Conservation (phyloP, 495 filamentous ascomycete genomes). For the Aspergillus homomorphus region DNA sequence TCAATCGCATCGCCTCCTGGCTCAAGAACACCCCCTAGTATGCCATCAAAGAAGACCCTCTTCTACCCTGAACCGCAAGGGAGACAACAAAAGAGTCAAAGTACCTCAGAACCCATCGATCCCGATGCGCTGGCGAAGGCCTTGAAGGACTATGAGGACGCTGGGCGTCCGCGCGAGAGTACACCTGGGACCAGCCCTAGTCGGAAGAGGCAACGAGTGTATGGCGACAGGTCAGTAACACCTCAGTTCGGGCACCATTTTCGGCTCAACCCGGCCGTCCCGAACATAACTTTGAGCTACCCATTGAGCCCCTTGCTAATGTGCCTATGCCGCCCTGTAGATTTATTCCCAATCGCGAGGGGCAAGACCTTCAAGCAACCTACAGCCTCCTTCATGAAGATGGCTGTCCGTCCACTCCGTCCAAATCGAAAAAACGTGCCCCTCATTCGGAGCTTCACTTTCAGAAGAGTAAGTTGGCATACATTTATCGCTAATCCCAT, state of each 20-base stretch:
- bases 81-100: conserved; percentile 26
- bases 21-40: conserved; percentile 45
- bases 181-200: conserved; percentile 76
- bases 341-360: conserved; percentile 93
- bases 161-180: conserved; percentile 59
- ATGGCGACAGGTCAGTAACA: conserved; percentile 68
- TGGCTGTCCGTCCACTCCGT: conserved; percentile 86
- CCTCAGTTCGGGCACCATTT: conserved; percentile 11
- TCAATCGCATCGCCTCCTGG: conserved; percentile 42
- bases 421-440: conserved; percentile 75
- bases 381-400: conserved; percentile 89
- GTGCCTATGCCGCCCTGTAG: conserved; percentile 39
- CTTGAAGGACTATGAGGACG: conserved; percentile 61
- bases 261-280: background rate
- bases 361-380: conserved; percentile 87
- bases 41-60: conserved; percentile 40
- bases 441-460: conserved; percentile 90
- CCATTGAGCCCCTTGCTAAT: conserved; percentile 7
- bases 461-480: conserved; percentile 71
- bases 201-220: conserved; percentile 81
- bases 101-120: conserved; percentile 57
- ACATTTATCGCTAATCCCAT: background rate
- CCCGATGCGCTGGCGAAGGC: conserved; percentile 59
- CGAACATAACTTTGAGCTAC: background rate
- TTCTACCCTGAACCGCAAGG: conserved; percentile 36